Conservation (phyloP, 371 early-diverging fungal genomes). For the Thermomucor indicae-seudaticae region DNA sequence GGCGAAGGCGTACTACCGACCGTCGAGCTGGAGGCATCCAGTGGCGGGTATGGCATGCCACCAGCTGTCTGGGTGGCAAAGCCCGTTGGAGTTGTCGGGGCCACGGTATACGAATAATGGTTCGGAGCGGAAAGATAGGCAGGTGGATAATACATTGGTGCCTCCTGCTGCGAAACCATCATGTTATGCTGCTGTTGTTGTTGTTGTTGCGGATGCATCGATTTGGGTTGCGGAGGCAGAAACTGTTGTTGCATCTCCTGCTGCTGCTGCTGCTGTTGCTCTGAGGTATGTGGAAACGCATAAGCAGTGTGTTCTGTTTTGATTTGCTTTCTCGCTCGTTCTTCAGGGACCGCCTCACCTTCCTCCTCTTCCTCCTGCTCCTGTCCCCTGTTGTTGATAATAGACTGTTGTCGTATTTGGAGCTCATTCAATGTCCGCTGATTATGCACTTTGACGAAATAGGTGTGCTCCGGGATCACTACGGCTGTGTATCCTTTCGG, state of each 20-base stretch:
- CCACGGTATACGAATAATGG: too few relatives aligned
- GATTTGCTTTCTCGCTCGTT: constrained; percentile 14
- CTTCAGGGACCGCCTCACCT: neutral
- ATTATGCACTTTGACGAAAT: constrained; percentile 31
- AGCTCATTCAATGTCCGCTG: constrained; percentile 23
- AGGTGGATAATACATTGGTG: constrained; percentile 2
- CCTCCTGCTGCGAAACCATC: neutral
- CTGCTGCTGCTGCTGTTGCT: constrained; percentile 6
- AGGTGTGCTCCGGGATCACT: constrained; percentile 28
- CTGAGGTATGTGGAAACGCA: constrained; percentile 13
- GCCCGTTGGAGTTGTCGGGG: too few relatives aligned
- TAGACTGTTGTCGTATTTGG: constrained; percentile 12
- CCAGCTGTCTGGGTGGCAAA: constrained; percentile 1
- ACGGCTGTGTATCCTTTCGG: constrained; percentile 32
- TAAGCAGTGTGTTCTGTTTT: constrained; percentile 11
- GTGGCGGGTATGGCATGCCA: constrained; percentile 9
- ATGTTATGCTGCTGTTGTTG: neutral
- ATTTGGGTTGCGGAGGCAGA: constrained; percentile 2
- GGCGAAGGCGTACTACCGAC: constrained; percentile 6
- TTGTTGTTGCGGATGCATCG: neutral
- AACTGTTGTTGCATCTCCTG: constrained; percentile 1
- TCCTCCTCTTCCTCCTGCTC: too few relatives aligned
- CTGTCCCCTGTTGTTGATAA: constrained; percentile 2
- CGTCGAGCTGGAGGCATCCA: constrained; percentile 10
- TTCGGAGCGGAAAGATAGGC: too few relatives aligned